Base-by-base conservation (phyloP, 306 rosid genomes). In the Echinosophora koreensis region DNA sequence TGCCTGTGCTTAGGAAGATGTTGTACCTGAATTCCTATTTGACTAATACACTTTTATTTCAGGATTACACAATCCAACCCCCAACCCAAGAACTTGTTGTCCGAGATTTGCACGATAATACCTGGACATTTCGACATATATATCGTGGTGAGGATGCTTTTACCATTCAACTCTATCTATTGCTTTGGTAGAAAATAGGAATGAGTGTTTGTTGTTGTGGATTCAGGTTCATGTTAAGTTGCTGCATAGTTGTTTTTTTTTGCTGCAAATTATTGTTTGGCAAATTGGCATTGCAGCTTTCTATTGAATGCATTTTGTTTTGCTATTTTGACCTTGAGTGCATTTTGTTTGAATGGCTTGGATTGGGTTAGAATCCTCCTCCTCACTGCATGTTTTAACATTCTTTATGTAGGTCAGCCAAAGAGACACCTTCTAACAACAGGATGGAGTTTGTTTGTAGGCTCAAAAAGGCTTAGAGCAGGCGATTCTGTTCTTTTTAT, bases 341-440 rank as follows among this genome's bases (percentile, higher is more conserved):
- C 58, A 63, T 56, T 77, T 51, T 13, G 15, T 42, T 69, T 39
- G 10, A 18, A 55, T 37, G 8, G 47, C 12, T 11, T 9, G 12
- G n/a, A 49, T 16, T 12, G 7, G 63, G 63, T 14, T 22, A 38
- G 5, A 70, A 47, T 74, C 8, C 34, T 69, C 13, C 38, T 69
- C 13, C 13, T 73, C 42, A 10, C 49, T 59, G 27, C 66, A 49
- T 34, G 34, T 69, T 75, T 56, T 15, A 51, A 22, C 44, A 44
- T 22, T 68, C 66, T 56, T 66, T 37, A 16, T 84, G 13, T 57
- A 96, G 99, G 99, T 75, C 98, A 96, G 87, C 99, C 99, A 0
- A 96, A 93, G 86, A 82, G 99, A 70, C 99, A 96, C 78, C 98
- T 96, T 86, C 96, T 96, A 74, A 96, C 99, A 71, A 92, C 99